Conservation (phyloP, 768 basidiomycete species). For the Rhodotorula toruloides region DNA sequence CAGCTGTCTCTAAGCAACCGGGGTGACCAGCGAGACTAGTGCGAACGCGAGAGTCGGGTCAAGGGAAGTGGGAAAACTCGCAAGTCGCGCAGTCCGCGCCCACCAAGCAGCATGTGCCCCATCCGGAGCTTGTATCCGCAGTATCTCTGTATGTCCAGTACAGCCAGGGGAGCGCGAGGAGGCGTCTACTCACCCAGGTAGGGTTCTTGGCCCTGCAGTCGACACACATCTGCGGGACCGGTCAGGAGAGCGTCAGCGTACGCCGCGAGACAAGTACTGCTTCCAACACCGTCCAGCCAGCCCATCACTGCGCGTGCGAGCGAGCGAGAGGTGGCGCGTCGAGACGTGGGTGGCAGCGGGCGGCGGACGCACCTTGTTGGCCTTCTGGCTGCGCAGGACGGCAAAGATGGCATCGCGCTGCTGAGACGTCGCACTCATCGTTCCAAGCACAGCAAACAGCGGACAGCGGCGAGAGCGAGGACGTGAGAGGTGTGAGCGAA, state of each 20-base stretch:
- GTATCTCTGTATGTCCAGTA: too few relatives aligned
- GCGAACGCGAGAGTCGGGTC: neutral
- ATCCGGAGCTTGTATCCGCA: too few relatives aligned
- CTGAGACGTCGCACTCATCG: constrained; percentile 16
- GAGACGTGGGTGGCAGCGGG: neutral
- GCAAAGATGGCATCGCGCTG: constrained; percentile 84
- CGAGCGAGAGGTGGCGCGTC: neutral
- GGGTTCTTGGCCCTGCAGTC: constrained; percentile 94
- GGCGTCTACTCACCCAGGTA: constrained; percentile 65
- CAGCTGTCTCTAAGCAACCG: too few relatives aligned
- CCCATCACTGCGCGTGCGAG: constrained; percentile 8
- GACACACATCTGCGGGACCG: constrained; percentile 65
- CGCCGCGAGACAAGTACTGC: neutral
- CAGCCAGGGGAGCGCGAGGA: too few relatives aligned
- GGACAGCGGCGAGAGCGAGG: neutral
- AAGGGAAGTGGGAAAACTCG: neutral
- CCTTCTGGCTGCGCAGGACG: constrained; percentile 74
- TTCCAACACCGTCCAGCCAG: too few relatives aligned
- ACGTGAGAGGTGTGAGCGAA: neutral
- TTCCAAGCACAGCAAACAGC: too few relatives aligned
- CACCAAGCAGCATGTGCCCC: too few relatives aligned
- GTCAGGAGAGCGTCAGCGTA: neutral
- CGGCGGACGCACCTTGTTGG: constrained; percentile 64
- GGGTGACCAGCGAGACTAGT: too few relatives aligned
- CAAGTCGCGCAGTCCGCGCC: too few relatives aligned